phyloP scores from a whole-genome alignment of 2,329 filamentous ascomycete species.

The Raffaelea arxii region DNA sequence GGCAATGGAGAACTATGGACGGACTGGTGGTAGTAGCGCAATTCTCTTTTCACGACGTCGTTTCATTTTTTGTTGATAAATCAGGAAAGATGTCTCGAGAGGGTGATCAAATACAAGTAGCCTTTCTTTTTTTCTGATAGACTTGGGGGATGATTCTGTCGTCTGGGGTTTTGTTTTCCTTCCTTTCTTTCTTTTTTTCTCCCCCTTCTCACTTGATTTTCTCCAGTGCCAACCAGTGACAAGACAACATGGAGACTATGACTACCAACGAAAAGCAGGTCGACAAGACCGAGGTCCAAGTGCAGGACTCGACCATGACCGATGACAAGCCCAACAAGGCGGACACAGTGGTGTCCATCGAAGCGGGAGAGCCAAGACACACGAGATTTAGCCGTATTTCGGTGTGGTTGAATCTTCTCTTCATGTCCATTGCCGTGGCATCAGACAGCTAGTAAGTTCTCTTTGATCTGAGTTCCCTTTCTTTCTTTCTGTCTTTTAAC shows the following conservation, averaged over 20 bases:
- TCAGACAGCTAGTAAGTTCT: conserved; percentile 31
- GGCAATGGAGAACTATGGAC: no score
- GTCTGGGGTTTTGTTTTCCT: neutral
- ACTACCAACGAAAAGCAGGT: neutral
- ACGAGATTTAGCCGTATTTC: conserved; percentile 24
- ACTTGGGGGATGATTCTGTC: no score
- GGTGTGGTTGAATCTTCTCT: conserved; percentile 32
- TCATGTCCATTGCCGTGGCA: conserved; percentile 34
- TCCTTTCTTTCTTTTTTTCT: neutral
- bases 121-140: no score
- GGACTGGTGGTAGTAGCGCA: no score
- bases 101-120: no score
- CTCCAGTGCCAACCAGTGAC: no score
- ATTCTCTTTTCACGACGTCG: no score
- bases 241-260: no score
- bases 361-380: neutral
- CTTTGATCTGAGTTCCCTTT: neutral
- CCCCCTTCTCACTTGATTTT: no score
- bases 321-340: neutral
- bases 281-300: neutral
- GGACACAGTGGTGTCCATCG: neutral
- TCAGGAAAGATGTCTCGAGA: no score
- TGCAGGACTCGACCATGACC: neutral
- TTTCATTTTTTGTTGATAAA: no score
- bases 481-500: neutral